Percentiles rank a stretch among this genome's conserved stretches.
phyloP scores from a whole-genome alignment of 192 early-diverging fungal genomes.

The Neocallimastix lanati region DNA sequence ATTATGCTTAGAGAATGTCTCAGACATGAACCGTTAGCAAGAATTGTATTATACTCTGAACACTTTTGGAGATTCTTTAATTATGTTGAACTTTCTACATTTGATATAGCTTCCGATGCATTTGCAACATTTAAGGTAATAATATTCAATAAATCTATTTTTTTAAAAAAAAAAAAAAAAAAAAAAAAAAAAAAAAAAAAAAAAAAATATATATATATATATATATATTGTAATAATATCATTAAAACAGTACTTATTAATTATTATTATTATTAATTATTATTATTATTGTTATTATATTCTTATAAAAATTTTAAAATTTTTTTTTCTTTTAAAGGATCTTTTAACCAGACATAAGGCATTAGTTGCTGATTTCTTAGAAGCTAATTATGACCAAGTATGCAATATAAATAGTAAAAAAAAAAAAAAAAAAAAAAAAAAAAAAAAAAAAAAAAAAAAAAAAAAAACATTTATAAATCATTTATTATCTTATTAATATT shows the following conservation, averaged over 20 bases:
- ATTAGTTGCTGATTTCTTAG: conserved; percentile 75
- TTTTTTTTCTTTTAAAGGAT: conserved; percentile 27
- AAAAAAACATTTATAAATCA: too few relatives aligned
- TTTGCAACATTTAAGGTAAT: conserved; percentile 87
- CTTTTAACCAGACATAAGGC: conserved; percentile 86
- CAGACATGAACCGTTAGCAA: conserved; percentile 80
- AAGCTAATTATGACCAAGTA: conserved; percentile 67
- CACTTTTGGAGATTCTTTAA: conserved; percentile 88
- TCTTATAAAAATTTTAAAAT: not conserved
- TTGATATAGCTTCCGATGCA: conserved; percentile 96
- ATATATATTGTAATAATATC: too few relatives aligned
- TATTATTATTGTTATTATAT: too few relatives aligned
- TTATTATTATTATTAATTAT: too few relatives aligned
- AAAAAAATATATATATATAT: too few relatives aligned
- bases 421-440: too few relatives aligned
- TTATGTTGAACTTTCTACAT: conserved; percentile 91
- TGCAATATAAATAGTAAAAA: too few relatives aligned
- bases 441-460: too few relatives aligned
- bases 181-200: too few relatives aligned
- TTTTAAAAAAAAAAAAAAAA: too few relatives aligned
- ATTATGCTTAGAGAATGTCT: conserved; percentile 93
- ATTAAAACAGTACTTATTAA: too few relatives aligned
- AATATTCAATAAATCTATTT: not conserved
- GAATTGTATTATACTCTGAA: conserved; percentile 59
- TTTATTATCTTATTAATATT: too few relatives aligned